phyloP scores from a whole-genome alignment of 306 rosid genomes.

The Phaseolus lunatus region DNA sequence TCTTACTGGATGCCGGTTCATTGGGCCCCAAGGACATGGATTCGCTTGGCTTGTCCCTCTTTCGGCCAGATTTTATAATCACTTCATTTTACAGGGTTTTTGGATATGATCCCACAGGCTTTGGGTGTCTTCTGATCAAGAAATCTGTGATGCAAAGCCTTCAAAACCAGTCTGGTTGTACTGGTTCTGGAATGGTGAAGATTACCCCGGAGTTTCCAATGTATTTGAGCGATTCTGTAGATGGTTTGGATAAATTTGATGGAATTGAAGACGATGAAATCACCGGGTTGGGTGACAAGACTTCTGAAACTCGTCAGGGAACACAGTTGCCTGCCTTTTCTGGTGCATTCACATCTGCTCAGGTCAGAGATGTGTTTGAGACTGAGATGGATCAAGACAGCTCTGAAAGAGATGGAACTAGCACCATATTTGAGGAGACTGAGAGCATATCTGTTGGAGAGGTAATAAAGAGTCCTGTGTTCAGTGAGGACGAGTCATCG shows the following conservation, averaged over 20 bases:
- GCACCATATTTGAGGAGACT: constrained; percentile 94
- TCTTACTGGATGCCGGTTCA: constrained; percentile 94
- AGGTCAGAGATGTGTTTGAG: constrained; percentile 93
- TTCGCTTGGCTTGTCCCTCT: constrained; percentile 92
- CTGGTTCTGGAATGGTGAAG: constrained; percentile 97
- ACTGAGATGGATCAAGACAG: constrained; percentile 93
- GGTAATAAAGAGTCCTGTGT: constrained; percentile 95
- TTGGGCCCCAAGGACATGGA: constrained; percentile 99
- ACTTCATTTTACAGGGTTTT: constrained; percentile 97
- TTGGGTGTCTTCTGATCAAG: constrained; percentile 94
- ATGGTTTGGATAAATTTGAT: constrained; percentile 72
- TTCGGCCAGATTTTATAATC: constrained; percentile 93
- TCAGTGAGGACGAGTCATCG: constrained; percentile 95
- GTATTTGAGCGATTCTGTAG: constrained; percentile 88
- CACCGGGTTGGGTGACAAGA: constrained; percentile 55
- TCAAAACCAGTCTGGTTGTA: constrained; percentile 87
- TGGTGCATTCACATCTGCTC: constrained; percentile 87
- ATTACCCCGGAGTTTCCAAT: constrained; percentile 88
- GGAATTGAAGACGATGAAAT: constrained; percentile 73
- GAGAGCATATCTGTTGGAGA: constrained; percentile 93
- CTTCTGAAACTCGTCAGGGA: constrained; percentile 68
- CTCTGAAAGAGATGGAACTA: constrained; percentile 89
- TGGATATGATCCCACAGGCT: constrained; percentile 97
- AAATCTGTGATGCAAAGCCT: constrained; percentile 89
- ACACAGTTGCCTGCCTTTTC: constrained; percentile 92